Percentiles rank a stretch among this genome's conserved stretches.
These are phyloP conservation scores for Globisporangium yorkense DNA, from an alignment of 352 stramenopile genomes.

Conservation along the genomic window DNA sequence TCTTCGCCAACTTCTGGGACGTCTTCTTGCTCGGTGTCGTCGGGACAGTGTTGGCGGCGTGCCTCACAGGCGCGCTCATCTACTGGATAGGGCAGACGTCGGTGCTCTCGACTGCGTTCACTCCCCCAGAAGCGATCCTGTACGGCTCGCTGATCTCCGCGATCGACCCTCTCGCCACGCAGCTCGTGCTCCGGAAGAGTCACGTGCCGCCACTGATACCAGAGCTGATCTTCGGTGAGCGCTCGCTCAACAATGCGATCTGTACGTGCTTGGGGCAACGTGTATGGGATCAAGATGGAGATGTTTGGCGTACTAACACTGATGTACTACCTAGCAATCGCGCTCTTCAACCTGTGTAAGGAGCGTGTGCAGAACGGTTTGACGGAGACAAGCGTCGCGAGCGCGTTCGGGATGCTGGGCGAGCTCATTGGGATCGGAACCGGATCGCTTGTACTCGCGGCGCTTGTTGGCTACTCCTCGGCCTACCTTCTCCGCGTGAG, in stretches of 20 bases:
- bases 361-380: conserved; percentile 48
- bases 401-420: conserved; percentile 29
- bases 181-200: conserved; percentile 88
- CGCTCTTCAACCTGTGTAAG: conserved; percentile 71
- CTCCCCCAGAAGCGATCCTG: conserved; percentile 78
- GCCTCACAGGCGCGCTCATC: conserved; percentile 42
- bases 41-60: conserved; percentile 43
- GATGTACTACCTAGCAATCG: conserved; percentile 34
- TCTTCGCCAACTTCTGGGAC: conserved; percentile 43
- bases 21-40: conserved; percentile 41
- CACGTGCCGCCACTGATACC: conserved; percentile 77
- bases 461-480: conserved; percentile 17
- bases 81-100: conserved; percentile 34
- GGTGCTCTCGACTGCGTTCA: conserved; percentile 50
- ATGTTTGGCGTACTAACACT: background rate
- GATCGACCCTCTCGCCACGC: conserved; percentile 89
- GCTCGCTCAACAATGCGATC: conserved; percentile 88
- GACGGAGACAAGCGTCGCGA: conserved; percentile 29
- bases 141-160: conserved; percentile 90
- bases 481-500: conserved; percentile 36
- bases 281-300: background rate
- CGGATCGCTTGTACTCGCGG: conserved; percentile 27
- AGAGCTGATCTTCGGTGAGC: conserved; percentile 93
- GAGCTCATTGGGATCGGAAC: conserved; percentile 42
- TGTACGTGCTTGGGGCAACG: conserved; percentile 7